These are phyloP conservation scores for Aspergillus jensenii DNA, from an alignment of 2,329 filamentous ascomycete genomes.

Conservation along the genomic window DNA sequence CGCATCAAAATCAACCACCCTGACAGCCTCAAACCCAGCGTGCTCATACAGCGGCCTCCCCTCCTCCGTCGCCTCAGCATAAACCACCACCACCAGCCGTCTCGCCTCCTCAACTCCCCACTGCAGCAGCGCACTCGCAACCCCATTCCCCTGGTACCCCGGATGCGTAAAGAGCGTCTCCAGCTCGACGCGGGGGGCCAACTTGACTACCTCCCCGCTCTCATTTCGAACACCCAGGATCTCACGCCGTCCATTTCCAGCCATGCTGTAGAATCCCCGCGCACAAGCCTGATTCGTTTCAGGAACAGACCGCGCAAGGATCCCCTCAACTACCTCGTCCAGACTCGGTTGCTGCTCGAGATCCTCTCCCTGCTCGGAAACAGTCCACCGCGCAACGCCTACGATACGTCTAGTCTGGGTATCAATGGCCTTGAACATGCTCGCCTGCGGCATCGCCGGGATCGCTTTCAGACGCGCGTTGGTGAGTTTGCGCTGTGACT, in stretches of 20 bases:
- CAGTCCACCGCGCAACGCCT: background rate
- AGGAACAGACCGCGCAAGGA: background rate
- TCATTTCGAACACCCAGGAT: background rate
- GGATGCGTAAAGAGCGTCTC: conserved; percentile 9
- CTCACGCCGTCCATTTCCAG: background rate
- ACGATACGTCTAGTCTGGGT: background rate
- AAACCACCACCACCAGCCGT: background rate
- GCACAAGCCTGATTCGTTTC: background rate
- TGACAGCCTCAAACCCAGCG: conserved; percentile 18
- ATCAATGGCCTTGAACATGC: conserved; percentile 1
- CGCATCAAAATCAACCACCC: background rate
- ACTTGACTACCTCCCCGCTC: background rate
- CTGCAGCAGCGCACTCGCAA: conserved; percentile 1
- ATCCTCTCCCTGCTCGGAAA: background rate
- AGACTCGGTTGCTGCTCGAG: background rate
- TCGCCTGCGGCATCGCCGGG: background rate
- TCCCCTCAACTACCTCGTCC: background rate
- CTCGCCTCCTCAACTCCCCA: conserved; percentile 6
- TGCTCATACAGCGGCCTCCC: conserved; percentile 11
- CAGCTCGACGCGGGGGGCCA: background rate
- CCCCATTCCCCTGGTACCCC: conserved; percentile 2
- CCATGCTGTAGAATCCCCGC: background rate
- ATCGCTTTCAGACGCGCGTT: background rate
- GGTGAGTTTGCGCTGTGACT: background rate
- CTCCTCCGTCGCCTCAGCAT: conserved; percentile 11